Conservation (phyloP, 2,329 filamentous ascomycete genomes). For the Hypoxylon sp. region DNA sequence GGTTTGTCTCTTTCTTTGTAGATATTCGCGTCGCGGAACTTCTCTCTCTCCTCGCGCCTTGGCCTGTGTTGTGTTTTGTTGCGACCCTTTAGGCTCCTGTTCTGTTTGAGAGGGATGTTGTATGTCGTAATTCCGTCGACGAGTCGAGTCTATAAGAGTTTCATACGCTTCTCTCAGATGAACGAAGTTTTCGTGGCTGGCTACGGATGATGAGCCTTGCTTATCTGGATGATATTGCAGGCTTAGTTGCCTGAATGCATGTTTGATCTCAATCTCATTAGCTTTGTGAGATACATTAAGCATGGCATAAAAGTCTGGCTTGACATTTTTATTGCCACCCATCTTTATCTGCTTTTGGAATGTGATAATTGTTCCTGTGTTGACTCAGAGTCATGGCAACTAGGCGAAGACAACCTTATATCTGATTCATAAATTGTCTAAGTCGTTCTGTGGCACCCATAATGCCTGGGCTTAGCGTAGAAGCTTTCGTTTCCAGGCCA, state of each 20-base stretch:
- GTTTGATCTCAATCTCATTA: conserved; percentile 10
- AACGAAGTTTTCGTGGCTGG: conserved; percentile 17
- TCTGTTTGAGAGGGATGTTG: background rate
- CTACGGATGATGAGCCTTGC: background rate
- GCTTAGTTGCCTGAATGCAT: conserved; percentile 8
- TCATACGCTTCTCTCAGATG: conserved; percentile 22
- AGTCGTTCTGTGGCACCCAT: background rate
- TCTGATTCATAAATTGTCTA: background rate
- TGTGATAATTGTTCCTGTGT: background rate
- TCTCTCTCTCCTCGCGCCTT: too few relatives aligned
- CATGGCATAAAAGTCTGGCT: conserved; percentile 19
- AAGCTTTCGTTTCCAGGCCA: background rate
- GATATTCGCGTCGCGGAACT: too few relatives aligned
- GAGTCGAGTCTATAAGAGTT: conserved; percentile 9
- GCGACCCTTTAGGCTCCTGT: background rate
- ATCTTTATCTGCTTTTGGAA: background rate
- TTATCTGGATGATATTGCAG: conserved; percentile 28
- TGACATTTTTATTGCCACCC: conserved; percentile 3
- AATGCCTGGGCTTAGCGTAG: background rate
- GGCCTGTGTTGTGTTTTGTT: background rate
- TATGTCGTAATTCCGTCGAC: conserved; percentile 9
- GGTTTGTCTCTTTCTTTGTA: too few relatives aligned
- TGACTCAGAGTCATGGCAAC: background rate
- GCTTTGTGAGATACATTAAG: conserved; percentile 15
- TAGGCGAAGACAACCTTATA: background rate